A percentile compares a stretch with the other conserved stretches of the same genome.
Conservation (phyloP, 2,329 filamentous ascomycete species). For the Raffaelea deltoideospora region DNA sequence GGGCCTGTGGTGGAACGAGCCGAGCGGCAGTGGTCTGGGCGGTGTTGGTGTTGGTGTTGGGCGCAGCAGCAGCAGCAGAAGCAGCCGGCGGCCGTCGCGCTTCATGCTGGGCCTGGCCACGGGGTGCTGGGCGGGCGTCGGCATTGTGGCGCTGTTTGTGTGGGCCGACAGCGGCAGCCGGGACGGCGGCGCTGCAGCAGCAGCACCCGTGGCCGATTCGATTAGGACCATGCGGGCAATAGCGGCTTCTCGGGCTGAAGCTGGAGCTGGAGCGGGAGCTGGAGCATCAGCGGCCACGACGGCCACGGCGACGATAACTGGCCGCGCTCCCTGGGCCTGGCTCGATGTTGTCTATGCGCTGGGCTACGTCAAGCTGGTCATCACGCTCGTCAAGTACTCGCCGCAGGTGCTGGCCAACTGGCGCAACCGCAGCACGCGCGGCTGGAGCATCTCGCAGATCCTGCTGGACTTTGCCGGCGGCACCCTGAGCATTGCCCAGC, state of each 20-base stretch:
- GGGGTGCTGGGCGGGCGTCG: constrained; percentile 49
- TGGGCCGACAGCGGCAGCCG: constrained; percentile 13
- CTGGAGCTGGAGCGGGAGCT: constrained; percentile 5
- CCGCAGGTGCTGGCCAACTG: constrained; percentile 78
- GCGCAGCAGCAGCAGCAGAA: no score
- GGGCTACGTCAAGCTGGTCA: constrained; percentile 76
- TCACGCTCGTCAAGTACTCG: constrained; percentile 85
- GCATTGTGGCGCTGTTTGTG: constrained; percentile 32
- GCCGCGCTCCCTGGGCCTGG: constrained; percentile 48
- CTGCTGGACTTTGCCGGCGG: constrained; percentile 73
- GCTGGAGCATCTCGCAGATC: constrained; percentile 79
- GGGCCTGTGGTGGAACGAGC: constrained; percentile 66
- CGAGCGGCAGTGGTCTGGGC: constrained; percentile 26
- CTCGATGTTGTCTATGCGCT: constrained; percentile 53
- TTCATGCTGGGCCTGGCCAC: constrained; percentile 54
- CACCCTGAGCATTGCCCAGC: constrained; percentile 64
- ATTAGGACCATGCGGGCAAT: no score
- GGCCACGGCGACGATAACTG: no score
- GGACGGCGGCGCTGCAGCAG: no score
- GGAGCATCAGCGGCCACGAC: no score
- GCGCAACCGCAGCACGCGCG: constrained; percentile 66
- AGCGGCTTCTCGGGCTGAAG: no score
- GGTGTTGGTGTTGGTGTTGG: background rate
- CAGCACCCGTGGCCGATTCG: background rate
- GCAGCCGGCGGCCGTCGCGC: constrained; percentile 39